phyloP scores from a whole-genome alignment of 169 alveolate species.

The Cyclospora cayetanensis region DNA sequence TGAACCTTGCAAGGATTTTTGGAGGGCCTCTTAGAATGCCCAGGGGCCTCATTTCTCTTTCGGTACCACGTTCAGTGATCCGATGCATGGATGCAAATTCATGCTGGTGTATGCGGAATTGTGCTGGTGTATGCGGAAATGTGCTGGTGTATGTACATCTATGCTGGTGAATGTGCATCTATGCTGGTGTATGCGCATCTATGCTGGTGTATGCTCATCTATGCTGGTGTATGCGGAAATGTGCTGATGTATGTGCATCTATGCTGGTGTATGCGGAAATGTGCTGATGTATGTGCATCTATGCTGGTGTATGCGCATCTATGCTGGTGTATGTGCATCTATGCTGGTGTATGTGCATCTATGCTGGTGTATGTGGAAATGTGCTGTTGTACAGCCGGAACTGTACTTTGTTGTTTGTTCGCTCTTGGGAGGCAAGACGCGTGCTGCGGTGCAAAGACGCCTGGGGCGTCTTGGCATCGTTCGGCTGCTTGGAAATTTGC shows the following conservation, averaged over 20 bases:
- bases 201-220: neutral
- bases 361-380: neutral
- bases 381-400: conserved; percentile 13
- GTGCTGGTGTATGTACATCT: neutral
- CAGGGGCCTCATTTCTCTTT: no score
- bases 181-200: neutral
- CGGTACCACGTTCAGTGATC: no score
- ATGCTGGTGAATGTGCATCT: neutral
- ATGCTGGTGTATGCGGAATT: neutral
- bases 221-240: neutral
- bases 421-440: conserved; percentile 15
- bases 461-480: conserved; percentile 6
- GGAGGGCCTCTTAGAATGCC: neutral
- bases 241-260: neutral
- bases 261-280: neutral
- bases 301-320: neutral
- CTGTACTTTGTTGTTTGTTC: conserved; percentile 20
- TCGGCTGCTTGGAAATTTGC: neutral
- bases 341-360: neutral
- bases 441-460: conserved; percentile 33
- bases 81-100: neutral
- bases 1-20: neutral
- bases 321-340: neutral
- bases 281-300: neutral
- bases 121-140: neutral